Evolutionary conservation across 495 filamentous ascomycete species (phyloP).

Genomic region (Penicillium ochrochloron): DNA sequence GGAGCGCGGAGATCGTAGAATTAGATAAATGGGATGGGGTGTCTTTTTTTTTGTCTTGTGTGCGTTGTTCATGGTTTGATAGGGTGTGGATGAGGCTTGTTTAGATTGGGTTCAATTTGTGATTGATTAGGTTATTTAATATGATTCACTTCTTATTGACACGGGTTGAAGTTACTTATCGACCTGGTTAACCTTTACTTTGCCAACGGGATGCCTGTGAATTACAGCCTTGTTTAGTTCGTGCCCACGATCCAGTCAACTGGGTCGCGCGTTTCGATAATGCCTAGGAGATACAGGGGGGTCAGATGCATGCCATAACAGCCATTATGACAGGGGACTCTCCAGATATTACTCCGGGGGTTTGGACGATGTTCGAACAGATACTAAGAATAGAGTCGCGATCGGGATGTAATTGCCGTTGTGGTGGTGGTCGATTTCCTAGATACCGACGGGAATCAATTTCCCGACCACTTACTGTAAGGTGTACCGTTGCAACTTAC

Average conservation of each 20-base stretch:
- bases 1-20: not conserved
- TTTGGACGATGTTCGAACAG: not conserved
- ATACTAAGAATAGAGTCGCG: slow-evolving; percentile 24
- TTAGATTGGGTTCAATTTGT: not conserved
- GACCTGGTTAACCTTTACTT: too few species aligned
- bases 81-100: not conserved
- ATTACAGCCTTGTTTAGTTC: not conserved
- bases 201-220: not conserved
- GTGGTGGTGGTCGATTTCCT: not conserved
- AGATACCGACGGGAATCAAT: not conserved
- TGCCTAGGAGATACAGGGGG: slow-evolving; percentile 9
- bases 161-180: not conserved
- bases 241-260: slow-evolving; percentile 8
- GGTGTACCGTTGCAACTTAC: not conserved
- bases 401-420: slow-evolving; percentile 14
- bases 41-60: not conserved
- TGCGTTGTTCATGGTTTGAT: not conserved
- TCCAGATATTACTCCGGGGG: not conserved
- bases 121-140: not conserved
- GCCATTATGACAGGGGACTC: not conserved
- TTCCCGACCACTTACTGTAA: slow-evolving; percentile 6
- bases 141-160: not conserved
- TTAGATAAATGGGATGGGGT: not conserved
- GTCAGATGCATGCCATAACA: slow-evolving; percentile 21
- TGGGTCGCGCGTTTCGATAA: slow-evolving; percentile 15